These are phyloP conservation scores for Lepiota brunneoincarnata DNA, from an alignment of 768 basidiomycete genomes.

Conservation along the genomic window DNA sequence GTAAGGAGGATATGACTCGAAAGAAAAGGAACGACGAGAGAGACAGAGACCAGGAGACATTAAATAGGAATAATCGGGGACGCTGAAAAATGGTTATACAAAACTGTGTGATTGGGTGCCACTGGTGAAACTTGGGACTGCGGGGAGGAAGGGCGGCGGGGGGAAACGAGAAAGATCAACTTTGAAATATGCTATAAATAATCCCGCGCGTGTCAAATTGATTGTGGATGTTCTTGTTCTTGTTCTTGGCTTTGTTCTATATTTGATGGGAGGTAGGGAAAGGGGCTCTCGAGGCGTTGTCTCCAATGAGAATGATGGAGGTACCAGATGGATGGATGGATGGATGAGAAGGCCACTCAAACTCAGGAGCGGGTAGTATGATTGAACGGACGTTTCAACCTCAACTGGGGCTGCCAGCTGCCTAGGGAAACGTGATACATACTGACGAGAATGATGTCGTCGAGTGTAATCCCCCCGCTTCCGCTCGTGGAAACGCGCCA, in stretches of 20 bases:
- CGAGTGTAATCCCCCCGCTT: conserved; percentile 50
- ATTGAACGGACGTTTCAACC: conserved; percentile 43
- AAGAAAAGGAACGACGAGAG: not conserved
- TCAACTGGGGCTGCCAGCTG: conserved; percentile 78
- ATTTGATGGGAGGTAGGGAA: not conserved
- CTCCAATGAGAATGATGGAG: conserved; percentile 1
- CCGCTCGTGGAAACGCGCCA: conserved; percentile 62
- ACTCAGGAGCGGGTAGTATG: not conserved
- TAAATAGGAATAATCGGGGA: conserved; percentile 9
- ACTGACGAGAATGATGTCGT: conserved; percentile 71
- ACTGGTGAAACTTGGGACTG: not conserved
- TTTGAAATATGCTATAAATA: not conserved
- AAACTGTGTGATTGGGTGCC: conserved; percentile 1
- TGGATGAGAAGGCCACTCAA: not conserved
- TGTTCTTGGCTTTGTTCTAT: conserved; percentile 4
- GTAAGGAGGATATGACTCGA: not conserved
- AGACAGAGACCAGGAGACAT: not conserved
- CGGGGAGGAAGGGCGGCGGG: not conserved
- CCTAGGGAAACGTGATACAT: conserved; percentile 83
- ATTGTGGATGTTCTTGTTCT: conserved; percentile 2
- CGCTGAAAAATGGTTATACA: not conserved
- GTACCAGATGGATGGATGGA: not conserved
- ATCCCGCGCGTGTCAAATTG: not conserved
- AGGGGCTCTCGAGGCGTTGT: not conserved
- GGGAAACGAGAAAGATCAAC: not conserved